Evolutionary conservation across 768 basidiomycete genomes (phyloP), one percentile per base, ranked within the genome.

Genomic region (Megacollybia marginata): DNA sequence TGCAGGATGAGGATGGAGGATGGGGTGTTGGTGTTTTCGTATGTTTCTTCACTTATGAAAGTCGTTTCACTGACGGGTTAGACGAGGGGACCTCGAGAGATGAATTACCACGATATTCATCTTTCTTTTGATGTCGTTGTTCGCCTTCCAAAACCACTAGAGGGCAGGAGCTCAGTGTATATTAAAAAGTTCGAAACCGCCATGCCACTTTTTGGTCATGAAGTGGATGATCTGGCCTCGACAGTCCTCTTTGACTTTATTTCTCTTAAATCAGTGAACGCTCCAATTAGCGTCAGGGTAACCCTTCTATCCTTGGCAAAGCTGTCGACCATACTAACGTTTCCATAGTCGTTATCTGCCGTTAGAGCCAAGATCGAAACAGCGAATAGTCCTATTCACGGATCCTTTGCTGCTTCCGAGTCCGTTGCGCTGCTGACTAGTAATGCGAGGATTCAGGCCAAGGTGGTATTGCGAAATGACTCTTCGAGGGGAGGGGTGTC

Each of bases 21-120:
- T 9, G 52, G 60, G 35, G 69, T 16, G 55, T 72, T 12, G 70
- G 71, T 0, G 62, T 73, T 48, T 72, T 62, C 38, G 73, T 69
- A 48, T 51, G 69, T 59, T 15, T 11, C 45, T 31, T 31, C 20
- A 5, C n/a, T 20, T 19, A 16, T 33, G n/a, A 11, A 23, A 34
- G 28, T 53, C 62, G 54, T 52, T 56, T 32, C 55, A 56, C 15
- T 46, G 13, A 11, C 45, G 32, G 4, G 32, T 40, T 16, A 44
- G 32, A 28, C 54, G 19, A 38, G 34, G 6, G 11, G 23, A 28
- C 23, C 23, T 28, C 23, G 23, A 6, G 23, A 6, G 23, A 28
- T 28, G 23, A 2, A 28, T 28, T 28, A 48, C 18, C 50, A 44
- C 46, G 43, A 49, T 47, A 59, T 58, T 44, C 56, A 38, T 11